Conservation (phyloP, 1,284 basidiomycete species). For the Puccinia triticina region DNA sequence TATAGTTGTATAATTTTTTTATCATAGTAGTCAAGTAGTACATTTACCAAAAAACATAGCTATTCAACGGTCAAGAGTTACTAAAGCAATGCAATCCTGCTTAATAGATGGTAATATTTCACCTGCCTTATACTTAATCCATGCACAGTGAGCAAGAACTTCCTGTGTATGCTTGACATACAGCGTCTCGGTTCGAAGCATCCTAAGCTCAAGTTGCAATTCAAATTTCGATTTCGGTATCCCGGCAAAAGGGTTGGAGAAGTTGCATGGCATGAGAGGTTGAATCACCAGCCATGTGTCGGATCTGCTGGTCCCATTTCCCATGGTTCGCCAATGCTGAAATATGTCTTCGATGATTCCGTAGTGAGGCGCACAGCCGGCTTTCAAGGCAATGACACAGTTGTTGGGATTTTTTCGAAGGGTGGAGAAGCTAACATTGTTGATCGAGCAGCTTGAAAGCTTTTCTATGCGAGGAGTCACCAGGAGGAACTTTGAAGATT, state of each 20-base stretch:
- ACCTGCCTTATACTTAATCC: slow-evolving; percentile 34
- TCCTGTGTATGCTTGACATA: neutral
- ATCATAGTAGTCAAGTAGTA: neutral
- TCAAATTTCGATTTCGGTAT: slow-evolving; percentile 1
- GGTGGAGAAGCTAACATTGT: slow-evolving; percentile 8
- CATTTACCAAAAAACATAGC: neutral
- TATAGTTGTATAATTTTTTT: too few species aligned
- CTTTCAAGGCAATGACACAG: neutral
- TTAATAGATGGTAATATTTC: slow-evolving; percentile 20
- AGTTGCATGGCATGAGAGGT: slow-evolving; percentile 17
- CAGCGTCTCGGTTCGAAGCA: slow-evolving; percentile 6
- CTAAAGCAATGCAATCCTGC: slow-evolving; percentile 1
- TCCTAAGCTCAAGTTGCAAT: slow-evolving; percentile 13
- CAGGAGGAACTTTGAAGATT: neutral
- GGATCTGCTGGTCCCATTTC: neutral
- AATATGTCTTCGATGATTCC: slow-evolving; percentile 30
- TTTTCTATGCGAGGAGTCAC: neutral
- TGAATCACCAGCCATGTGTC: slow-evolving; percentile 27
- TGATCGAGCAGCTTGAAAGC: neutral
- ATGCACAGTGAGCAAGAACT: slow-evolving; percentile 41
- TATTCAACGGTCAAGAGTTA: slow-evolving; percentile 10
- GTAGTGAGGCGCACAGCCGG: neutral
- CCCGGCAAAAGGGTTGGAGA: slow-evolving; percentile 34
- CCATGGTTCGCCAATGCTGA: neutral
- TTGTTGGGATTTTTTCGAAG: slow-evolving; percentile 29